A percentile compares a stretch with the other conserved stretches of the same genome.
Evolutionary conservation across 208 protist species (phyloP).

Genomic region (Trypanosoma scelopori): DNA sequence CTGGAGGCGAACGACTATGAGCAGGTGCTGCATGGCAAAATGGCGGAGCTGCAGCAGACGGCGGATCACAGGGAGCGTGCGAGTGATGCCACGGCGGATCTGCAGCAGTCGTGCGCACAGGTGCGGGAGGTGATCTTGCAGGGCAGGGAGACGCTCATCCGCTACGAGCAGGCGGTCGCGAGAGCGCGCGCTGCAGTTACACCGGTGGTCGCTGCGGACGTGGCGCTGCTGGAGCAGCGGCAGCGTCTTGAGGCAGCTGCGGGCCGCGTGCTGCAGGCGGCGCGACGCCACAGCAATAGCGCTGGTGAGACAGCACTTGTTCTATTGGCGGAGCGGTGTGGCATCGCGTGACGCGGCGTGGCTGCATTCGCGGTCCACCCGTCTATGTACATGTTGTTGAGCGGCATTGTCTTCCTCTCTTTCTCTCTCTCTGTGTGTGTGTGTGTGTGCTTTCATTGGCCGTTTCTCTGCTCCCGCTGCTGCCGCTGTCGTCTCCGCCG

Average conservation of each 20-base stretch:
- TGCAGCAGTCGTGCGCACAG: no score
- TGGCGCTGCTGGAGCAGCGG: conserved; percentile 51
- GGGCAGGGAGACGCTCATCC: no score
- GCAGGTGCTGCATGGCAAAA: no score
- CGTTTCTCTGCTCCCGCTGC: neutral
- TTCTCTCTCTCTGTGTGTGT: neutral
- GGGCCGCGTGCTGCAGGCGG: conserved; percentile 42
- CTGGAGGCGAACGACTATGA: no score
- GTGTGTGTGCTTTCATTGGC: no score
- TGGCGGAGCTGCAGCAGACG: no score
- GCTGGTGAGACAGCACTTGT: conserved; percentile 39
- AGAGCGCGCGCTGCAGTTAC: conserved; percentile 42
- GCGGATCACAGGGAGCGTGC: no score
- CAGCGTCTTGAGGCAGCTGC: conserved; percentile 42
- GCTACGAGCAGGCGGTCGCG: conserved; percentile 59
- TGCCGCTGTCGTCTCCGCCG: neutral
- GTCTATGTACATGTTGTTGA: neutral
- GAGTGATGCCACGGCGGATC: no score
- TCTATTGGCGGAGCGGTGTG: conserved; percentile 26
- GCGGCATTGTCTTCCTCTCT: neutral
- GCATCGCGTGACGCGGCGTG: neutral
- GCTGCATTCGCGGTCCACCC: neutral
- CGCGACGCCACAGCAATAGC: conserved; percentile 40
- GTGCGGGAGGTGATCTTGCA: no score
- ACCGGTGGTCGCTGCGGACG: conserved; percentile 36